Conservation (phyloP, 2,329 filamentous ascomycete species). For the Penicillium freii region DNA sequence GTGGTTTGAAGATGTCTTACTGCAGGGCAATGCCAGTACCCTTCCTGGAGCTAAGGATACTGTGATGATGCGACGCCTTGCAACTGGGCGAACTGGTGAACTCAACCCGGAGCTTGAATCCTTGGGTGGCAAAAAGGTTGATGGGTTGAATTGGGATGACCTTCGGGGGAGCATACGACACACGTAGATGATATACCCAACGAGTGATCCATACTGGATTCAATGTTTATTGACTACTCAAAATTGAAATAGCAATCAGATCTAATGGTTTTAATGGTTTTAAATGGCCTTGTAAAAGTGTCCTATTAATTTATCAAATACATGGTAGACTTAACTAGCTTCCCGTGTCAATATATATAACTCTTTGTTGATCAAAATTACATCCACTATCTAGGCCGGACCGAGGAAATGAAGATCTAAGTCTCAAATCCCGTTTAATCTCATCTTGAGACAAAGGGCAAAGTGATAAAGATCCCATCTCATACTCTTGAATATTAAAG, state of each 20-base stretch:
- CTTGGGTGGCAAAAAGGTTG: conserved; percentile 46
- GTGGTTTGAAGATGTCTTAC: conserved; percentile 71
- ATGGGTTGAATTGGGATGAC: conserved; percentile 54
- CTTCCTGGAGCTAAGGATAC: conserved; percentile 69
- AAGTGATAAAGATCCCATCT: not conserved
- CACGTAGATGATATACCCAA: conserved; percentile 21
- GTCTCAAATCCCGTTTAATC: not conserved
- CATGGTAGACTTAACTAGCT: too few relatives aligned
- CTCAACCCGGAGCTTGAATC: conserved; percentile 36
- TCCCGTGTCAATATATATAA: not conserved
- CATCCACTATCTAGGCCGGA: not conserved
- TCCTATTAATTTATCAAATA: not conserved
- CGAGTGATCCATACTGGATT: conserved; percentile 6
- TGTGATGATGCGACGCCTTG: conserved; percentile 69
- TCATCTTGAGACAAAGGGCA: not conserved
- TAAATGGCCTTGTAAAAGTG: not conserved
- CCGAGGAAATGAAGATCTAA: not conserved
- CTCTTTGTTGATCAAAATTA: not conserved
- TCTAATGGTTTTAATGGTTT: conserved; percentile 6
- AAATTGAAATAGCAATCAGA: conserved; percentile 13
- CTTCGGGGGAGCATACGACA: conserved; percentile 39
- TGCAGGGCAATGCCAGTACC: conserved; percentile 62
- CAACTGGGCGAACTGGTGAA: conserved; percentile 55
- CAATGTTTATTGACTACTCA: conserved; percentile 10
- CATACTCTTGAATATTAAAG: not conserved